phyloP scores from a whole-genome alignment of 2,329 filamentous ascomycete genomes.

The Acrocalymma vagum region DNA sequence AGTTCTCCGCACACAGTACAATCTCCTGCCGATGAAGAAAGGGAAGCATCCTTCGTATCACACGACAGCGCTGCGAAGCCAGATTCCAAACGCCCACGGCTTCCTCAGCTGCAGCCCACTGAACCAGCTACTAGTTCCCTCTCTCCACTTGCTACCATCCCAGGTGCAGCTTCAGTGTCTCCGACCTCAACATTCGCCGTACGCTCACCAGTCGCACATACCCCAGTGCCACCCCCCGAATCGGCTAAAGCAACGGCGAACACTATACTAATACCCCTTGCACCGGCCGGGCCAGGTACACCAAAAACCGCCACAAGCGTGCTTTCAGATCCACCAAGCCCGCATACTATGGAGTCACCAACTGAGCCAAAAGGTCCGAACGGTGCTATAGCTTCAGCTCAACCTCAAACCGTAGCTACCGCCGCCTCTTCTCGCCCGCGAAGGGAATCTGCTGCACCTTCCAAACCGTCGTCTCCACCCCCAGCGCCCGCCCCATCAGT shows the following conservation, averaged over 20 bases:
- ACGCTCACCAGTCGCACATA: slow-evolving; percentile 21
- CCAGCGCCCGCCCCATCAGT: slow-evolving; percentile 17
- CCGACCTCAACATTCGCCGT: slow-evolving; percentile 15
- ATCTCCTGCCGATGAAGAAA: slow-evolving; percentile 26
- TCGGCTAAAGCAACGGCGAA: slow-evolving; percentile 23
- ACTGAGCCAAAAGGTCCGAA: slow-evolving; percentile 1
- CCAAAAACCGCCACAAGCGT: slow-evolving; percentile 22
- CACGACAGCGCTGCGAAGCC: slow-evolving; percentile 36
- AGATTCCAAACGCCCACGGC: slow-evolving; percentile 40
- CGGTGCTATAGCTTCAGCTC: slow-evolving; percentile 8
- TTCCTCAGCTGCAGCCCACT: slow-evolving; percentile 23
- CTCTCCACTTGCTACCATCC: slow-evolving; percentile 20
- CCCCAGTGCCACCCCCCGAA: slow-evolving; percentile 20
- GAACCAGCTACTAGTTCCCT: slow-evolving; percentile 15
- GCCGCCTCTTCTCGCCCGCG: slow-evolving; percentile 45
- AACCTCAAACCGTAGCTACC: slow-evolving; percentile 27
- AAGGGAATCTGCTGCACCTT: slow-evolving; percentile 40
- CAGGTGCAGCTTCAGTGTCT: slow-evolving; percentile 18
- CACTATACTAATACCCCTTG: slow-evolving; percentile 52
- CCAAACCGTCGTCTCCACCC: slow-evolving; percentile 34
- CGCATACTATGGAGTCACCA: slow-evolving; percentile 11
- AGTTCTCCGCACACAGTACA: no score
- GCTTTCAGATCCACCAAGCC: slow-evolving; percentile 16
- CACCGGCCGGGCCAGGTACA: slow-evolving; percentile 52
- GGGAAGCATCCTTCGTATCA: slow-evolving; percentile 33